phyloP scores from a whole-genome alignment of 2,329 filamentous ascomycete species.

The Fusarium sacchari region DNA sequence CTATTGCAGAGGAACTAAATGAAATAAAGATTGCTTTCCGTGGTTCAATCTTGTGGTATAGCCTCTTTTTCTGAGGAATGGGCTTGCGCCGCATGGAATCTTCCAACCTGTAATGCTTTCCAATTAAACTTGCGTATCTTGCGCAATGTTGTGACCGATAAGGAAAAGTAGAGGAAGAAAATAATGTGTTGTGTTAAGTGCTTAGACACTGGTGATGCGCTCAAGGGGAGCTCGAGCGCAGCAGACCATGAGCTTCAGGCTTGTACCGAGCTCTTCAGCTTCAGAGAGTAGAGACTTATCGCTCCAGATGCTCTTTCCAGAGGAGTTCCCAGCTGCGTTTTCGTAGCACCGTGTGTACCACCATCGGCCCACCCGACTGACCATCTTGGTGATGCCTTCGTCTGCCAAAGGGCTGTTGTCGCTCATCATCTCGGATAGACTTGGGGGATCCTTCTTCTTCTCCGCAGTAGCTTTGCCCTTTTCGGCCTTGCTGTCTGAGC shows the following conservation, averaged over 20 bases:
- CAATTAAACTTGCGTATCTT: conserved; percentile 20
- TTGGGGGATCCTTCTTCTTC: conserved; percentile 58
- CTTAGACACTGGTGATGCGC: conserved; percentile 60
- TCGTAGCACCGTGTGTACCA: conserved; percentile 98
- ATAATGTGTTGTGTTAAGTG: conserved; percentile 7
- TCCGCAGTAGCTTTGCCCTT: conserved; percentile 25
- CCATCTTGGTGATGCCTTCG: conserved; percentile 90
- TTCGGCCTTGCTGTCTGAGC: conserved; percentile 33
- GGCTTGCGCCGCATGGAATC: conserved; percentile 43
- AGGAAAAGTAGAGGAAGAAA: conserved; percentile 26
- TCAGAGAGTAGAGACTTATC: conserved; percentile 81
- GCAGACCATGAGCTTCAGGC: conserved; percentile 89
- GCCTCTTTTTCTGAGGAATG: conserved; percentile 16
- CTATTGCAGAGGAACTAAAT: not conserved
- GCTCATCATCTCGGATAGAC: conserved; percentile 76
- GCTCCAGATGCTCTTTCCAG: conserved; percentile 75
- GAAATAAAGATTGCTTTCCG: not conserved
- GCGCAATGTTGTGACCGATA: conserved; percentile 20
- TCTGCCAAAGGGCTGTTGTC: conserved; percentile 77
- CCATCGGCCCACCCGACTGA: conserved; percentile 91
- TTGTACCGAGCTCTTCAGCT: conserved; percentile 87
- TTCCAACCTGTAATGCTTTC: conserved; percentile 42
- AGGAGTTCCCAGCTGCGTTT: conserved; percentile 62
- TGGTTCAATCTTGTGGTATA: conserved; percentile 13
- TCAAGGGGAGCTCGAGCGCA: conserved; percentile 82